These are phyloP conservation scores for Ogataea dorogensis DNA, from an alignment of 805 yeast genomes.

Conservation along the genomic window DNA sequence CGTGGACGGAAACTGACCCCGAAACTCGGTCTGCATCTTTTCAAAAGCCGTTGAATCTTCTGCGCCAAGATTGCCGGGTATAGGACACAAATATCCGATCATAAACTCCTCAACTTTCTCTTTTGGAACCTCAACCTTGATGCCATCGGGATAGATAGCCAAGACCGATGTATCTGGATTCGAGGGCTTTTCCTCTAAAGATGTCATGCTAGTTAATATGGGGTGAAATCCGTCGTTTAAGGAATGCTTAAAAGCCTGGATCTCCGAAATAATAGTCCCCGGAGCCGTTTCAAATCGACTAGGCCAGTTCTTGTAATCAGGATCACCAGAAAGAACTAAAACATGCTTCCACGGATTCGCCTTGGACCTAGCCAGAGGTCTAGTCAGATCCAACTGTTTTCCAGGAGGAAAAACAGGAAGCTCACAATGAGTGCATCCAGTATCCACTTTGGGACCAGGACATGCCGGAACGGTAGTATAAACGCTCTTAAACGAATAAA, in stretches of 20 bases:
- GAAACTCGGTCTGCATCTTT: slow-evolving; percentile 14
- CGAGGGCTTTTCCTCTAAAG: slow-evolving; percentile 24
- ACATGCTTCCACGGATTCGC: slow-evolving; percentile 56
- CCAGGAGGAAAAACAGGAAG: slow-evolving; percentile 41
- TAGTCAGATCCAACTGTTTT: slow-evolving; percentile 40
- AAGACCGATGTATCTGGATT: slow-evolving; percentile 26
- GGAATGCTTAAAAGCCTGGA: slow-evolving; percentile 35
- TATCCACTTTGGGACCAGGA: slow-evolving; percentile 51
- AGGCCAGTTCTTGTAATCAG: slow-evolving; percentile 43
- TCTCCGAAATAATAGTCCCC: slow-evolving; percentile 41
- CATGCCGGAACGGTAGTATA: slow-evolving; percentile 32
- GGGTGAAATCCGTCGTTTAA: slow-evolving; percentile 47
- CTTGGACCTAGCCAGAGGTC: slow-evolving; percentile 46
- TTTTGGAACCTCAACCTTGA: slow-evolving; percentile 37
- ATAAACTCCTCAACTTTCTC: slow-evolving; percentile 37
- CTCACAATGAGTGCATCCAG: slow-evolving; percentile 62
- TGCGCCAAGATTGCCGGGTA: slow-evolving; percentile 17
- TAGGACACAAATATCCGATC: slow-evolving; percentile 40
- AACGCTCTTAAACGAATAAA: slow-evolving; percentile 7
- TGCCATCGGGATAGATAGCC: slow-evolving; percentile 52
- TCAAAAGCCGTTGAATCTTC: slow-evolving; percentile 9
- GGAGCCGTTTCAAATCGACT: slow-evolving; percentile 50
- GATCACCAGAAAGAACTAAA: slow-evolving; percentile 46
- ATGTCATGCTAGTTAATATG: slow-evolving; percentile 47
- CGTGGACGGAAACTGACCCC: slow-evolving; percentile 13